Base-by-base conservation (phyloP, 176 grass and related monocot genomes). In the Oryza glaberrima region DNA sequence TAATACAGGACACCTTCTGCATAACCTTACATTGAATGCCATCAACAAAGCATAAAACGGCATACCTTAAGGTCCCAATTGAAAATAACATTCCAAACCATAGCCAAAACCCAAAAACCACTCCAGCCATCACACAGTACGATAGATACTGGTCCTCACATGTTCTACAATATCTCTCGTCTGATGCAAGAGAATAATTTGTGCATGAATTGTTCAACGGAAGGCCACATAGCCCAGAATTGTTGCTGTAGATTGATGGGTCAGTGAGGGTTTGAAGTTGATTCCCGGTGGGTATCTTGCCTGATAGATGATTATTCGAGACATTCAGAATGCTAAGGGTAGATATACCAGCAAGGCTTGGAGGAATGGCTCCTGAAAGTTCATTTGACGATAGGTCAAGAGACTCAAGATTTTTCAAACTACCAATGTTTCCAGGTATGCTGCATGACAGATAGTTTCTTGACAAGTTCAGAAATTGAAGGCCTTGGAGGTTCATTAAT, bases 391-490 rank as follows among this genome's bases (percentile, higher is more conserved):
- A 93, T 15, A 96, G 81, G 38, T 96, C 94, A 26, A 96, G 86
- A 1, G 23, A 85, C 36, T 93, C 86, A 4, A 96, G 65, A 28
- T 0, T 0, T 13, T 61, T 49, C 14, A 96, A 38, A 13, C 66
- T 81, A 1, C 88, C 91, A 17, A 93, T 87, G 49, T 63, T 82
- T 28, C 4, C 0, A 47, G 94, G 88, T 72, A 96, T 93, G 2
- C 14, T 9, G 9, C 86, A 65, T 2, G 77, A 82, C 2, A 93
- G 47, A 83, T 81, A 43, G 20, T 96, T 96, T 58, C 81, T 64
- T 65, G 93, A 98, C 30, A 95, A 20, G 73, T 98, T 95, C 11
- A 98, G 69, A 67, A 88, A 93, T 2, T 70, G 35, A 11, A 98
- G 81, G n/a, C 87, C 95, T 1, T 73, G 12, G 12, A 98, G 89